Base-by-base conservation (phyloP, 768 basidiomycete genomes). In the Multifurca ochricompacta region DNA sequence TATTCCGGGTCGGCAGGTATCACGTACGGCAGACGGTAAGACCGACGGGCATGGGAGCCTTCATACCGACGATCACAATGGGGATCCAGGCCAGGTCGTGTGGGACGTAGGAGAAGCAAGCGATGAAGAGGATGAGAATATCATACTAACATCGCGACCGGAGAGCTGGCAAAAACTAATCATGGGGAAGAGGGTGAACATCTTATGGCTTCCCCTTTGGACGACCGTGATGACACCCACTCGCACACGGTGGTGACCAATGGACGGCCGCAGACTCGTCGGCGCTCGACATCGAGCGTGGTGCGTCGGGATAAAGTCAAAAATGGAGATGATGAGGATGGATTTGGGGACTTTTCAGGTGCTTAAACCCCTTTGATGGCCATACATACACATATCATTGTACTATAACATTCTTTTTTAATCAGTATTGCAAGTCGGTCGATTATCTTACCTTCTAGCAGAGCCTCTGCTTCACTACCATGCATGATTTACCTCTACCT, bases 21-120 rank as follows among this genome's bases (percentile, higher is more conserved):
- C 35, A 67, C 64, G 8, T 65, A 59, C 60, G 51, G 37, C 61
- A 30, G 45, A 47, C 27, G 58, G 47, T 18, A 69, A 68, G 57
- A 65, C 65, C 31, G 75, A 74, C 9, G 78, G 76, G 56, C 67
- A 61, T 37, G 71, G 70, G 49, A 71, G 65, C 21, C 58, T 75
- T 19, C 61, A 60, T 23, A 54, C 52, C 5, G 65, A 65, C 4
- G 65, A 62, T 18, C 62, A 66, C 39, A 69, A 65, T 18, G 75
- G 73, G 37, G 74, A 70, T 1, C 74, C 73, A 54, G 71, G 77
- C 6, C 61, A 62, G 43, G 75, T 72, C 16, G 62, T 83, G 36
- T 91, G 89, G 88, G 76, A 83, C 42, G 74, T 91, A 2, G 86
- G 89, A 2, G 80, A 86, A 25, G 79, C 72, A 21, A 85, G 83